phyloP scores from a whole-genome alignment of 2,329 filamentous ascomycete species.

The Monosporascus sp. region DNA sequence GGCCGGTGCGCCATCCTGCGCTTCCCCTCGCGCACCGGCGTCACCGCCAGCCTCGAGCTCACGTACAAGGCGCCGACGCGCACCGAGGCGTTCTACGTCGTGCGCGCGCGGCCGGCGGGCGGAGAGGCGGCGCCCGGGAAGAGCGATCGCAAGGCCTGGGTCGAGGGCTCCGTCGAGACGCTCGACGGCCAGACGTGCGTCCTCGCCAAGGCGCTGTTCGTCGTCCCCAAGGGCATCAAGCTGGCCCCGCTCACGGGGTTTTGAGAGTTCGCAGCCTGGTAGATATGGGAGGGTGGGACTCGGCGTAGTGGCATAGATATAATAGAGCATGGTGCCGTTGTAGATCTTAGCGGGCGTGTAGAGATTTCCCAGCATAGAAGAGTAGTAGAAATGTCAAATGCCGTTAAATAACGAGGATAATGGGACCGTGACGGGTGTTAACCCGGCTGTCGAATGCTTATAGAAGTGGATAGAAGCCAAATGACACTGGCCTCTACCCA shows the following conservation, averaged over 20 bases:
- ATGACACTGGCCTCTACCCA: no score
- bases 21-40: slow-evolving; percentile 44
- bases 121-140: slow-evolving; percentile 16
- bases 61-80: slow-evolving; percentile 58
- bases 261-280: slow-evolving; percentile 9
- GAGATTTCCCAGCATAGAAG: no score
- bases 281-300: no score
- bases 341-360: no score
- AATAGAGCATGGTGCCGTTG: no score
- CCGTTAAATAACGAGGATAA: no score
- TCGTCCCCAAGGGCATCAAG: slow-evolving; percentile 48
- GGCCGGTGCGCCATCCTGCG: slow-evolving; percentile 54
- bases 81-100: slow-evolving; percentile 59
- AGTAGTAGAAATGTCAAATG: no score
- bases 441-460: no score
- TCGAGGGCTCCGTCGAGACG: slow-evolving; percentile 48
- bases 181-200: slow-evolving; percentile 53
- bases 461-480: no score
- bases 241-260: slow-evolving; percentile 35
- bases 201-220: slow-evolving; percentile 53
- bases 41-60: slow-evolving; percentile 55
- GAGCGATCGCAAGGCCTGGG: slow-evolving; percentile 48
- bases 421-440: no score
- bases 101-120: slow-evolving; percentile 41
- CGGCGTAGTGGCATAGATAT: no score